Evolutionary conservation across 2,329 filamentous ascomycete genomes (phyloP).

Genomic region (Diplodia corticola): DNA sequence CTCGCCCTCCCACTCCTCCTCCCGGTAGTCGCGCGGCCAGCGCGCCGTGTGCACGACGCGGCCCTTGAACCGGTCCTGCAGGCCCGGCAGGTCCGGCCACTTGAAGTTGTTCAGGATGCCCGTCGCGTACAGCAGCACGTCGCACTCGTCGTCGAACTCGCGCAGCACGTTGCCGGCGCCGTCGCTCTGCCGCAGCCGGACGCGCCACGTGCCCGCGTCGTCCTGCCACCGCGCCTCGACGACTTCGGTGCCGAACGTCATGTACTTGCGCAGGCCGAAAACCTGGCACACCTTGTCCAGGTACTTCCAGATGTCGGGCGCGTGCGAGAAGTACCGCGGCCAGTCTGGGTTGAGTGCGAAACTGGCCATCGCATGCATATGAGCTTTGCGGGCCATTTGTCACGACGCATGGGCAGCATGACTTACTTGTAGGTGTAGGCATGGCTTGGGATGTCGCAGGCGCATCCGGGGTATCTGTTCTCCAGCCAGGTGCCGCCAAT

Average conservation of each 20-base stretch:
- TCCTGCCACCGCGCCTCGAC: constrained; percentile 52
- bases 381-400: too few relatives aligned
- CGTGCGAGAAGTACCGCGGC: constrained; percentile 50
- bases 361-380: constrained; percentile 7
- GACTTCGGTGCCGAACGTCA: constrained; percentile 54
- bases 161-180: constrained; percentile 34
- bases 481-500: constrained; percentile 50
- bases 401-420: too few relatives aligned
- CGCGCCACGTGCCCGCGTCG: constrained; percentile 50
- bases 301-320: constrained; percentile 51
- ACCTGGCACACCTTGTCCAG: constrained; percentile 51
- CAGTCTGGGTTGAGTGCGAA: constrained; percentile 51
- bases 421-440: constrained; percentile 43
- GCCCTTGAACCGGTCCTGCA: constrained; percentile 49
- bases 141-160: constrained; percentile 47
- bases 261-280: constrained; percentile 54
- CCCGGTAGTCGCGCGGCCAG: constrained; percentile 50
- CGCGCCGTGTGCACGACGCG: constrained; percentile 46
- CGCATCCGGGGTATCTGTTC: constrained; percentile 45
- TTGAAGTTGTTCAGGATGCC: constrained; percentile 46
- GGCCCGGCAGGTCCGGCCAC: constrained; percentile 42
- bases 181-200: constrained; percentile 47
- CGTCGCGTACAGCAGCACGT: constrained; percentile 47
- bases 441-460: constrained; percentile 50
- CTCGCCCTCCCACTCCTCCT: constrained; percentile 46